Evolutionary conservation across 2,329 filamentous ascomycete species (phyloP).

Genomic region (Scedosporium aurantiacum): DNA sequence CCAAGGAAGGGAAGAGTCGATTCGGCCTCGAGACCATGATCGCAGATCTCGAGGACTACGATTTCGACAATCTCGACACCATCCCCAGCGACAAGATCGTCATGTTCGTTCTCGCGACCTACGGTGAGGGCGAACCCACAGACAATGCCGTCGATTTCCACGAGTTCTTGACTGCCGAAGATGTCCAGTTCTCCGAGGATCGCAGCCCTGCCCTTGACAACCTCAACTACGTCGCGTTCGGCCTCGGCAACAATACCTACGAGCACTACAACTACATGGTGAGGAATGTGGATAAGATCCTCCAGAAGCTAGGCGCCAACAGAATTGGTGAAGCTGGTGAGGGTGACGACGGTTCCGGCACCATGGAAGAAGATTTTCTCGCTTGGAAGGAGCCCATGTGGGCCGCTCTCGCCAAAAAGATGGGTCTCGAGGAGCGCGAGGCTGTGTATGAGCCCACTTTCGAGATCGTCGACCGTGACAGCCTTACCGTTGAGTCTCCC

Average conservation of each 20-base stretch:
- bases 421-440: conserved; percentile 89
- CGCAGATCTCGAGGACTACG: conserved; percentile 94
- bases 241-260: conserved; percentile 97
- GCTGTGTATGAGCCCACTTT: conserved; percentile 93
- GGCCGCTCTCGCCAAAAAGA: conserved; percentile 67
- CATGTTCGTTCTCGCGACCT: conserved; percentile 93
- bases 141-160: conserved; percentile 99
- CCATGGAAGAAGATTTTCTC: conserved; percentile 98
- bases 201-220: conserved; percentile 64
- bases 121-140: conserved; percentile 95
- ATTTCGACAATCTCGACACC: conserved; percentile 85
- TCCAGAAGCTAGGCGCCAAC: conserved; percentile 72
- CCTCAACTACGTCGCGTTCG: conserved; percentile 89
- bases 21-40: conserved; percentile 98
- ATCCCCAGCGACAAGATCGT: conserved; percentile 83
- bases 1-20: conserved; percentile 93
- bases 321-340: conserved; percentile 83
- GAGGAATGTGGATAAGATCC: conserved; percentile 71
- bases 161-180: conserved; percentile 82
- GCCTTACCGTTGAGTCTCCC: conserved; percentile 60
- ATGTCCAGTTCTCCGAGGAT: conserved; percentile 67
- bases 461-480: conserved; percentile 64
- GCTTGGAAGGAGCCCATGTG: conserved; percentile 99
- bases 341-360: conserved; percentile 94
- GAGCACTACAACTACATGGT: conserved; percentile 99